Evolutionary conservation across 371 early-diverging fungal species (phyloP), one percentile per base, ranked within the genome.

Genomic region (Syncephalastrum contaminatum): DNA sequence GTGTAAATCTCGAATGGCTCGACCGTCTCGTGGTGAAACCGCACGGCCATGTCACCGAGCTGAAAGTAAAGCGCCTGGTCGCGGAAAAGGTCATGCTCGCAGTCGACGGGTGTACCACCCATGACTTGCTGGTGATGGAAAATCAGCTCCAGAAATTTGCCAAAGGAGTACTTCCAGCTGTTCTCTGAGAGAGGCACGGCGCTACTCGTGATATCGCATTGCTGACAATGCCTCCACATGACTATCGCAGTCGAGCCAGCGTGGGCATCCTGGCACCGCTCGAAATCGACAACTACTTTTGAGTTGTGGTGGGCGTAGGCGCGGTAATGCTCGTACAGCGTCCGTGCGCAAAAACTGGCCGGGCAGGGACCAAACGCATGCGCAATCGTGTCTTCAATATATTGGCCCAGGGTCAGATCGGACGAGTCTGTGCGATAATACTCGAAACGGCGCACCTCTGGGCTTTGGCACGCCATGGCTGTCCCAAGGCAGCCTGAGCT

Each of bases 111-210:
- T 8, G 19, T 20, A 19, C 15, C 40, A n/a, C 5, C 4, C 80
- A 10, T 85, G 75, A 20, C 86, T 82, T 16, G 41, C 70, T 12
- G 86, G 53, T 86, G 86, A 71, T 96, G 95, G 52, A 94, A 93
- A 4, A 87, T 72, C 4, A 94, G 73, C 66, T 98, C 98, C 43
- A 98, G 65, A 56, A 90, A 97, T 71, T 97, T 97, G 20, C 96
- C 98, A 77, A 96, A 95, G 10, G 97, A 97, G 58, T 88, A 92
- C 49, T 89, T 85, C 85, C 91, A 92, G n/a, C 92, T 79, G 20
- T 93, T 86, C 16, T 89, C 89, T 0, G 94, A 87, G 84, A 98
- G 88, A 4, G 82, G 84, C 2, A 82, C 75, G 3, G 77, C 70
- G 0, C 86, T 86, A 0, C 92, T 90, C n/a, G 62, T 59, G 18